These are phyloP conservation scores for Phaeosphaeriaceae sp. DNA, from an alignment of 2,329 filamentous ascomycete genomes.

Conservation along the genomic window DNA sequence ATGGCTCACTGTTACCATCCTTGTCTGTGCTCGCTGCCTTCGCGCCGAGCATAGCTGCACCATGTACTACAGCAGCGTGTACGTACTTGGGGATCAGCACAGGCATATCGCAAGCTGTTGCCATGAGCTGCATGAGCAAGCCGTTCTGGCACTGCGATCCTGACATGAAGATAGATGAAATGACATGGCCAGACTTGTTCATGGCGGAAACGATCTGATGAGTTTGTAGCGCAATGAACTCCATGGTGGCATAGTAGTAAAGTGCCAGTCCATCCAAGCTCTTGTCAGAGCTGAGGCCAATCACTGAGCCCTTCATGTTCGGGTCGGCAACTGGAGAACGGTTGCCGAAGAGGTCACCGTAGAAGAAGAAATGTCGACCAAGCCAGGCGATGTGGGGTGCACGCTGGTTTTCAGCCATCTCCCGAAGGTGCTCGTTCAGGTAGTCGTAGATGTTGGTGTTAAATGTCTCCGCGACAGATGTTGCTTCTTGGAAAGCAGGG, in stretches of 20 bases:
- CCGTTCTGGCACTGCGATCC: constrained; percentile 97
- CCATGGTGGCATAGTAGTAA: constrained; percentile 94
- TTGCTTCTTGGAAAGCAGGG: constrained; percentile 82
- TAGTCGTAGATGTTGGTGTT: constrained; percentile 94
- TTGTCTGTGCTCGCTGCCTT: constrained; percentile 89
- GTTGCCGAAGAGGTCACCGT: constrained; percentile 97
- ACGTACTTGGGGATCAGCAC: constrained; percentile 94
- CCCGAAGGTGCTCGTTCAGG: constrained; percentile 83
- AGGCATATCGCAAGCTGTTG: constrained; percentile 88
- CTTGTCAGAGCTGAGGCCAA: constrained; percentile 87
- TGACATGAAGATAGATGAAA: constrained; percentile 97
- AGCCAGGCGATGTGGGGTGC: constrained; percentile 85
- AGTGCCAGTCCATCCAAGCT: constrained; percentile 85
- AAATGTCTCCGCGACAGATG: constrained; percentile 79
- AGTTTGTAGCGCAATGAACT: constrained; percentile 97
- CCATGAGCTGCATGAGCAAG: constrained; percentile 88
- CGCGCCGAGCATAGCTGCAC: constrained; percentile 97
- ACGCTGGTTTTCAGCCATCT: constrained; percentile 71
- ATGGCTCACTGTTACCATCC: constrained; percentile 78
- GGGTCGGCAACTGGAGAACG: constrained; percentile 91
- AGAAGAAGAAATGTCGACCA: constrained; percentile 96
- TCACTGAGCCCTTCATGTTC: constrained; percentile 88
- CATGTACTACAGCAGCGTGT: constrained; percentile 93
- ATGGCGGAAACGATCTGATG: constrained; percentile 93
- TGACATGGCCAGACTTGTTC: constrained; percentile 87